Percentiles rank a stretch among this genome's conserved stretches.
Evolutionary conservation across 2,329 filamentous ascomycete genomes (phyloP).

Genomic region (Beauveria medogensis): DNA sequence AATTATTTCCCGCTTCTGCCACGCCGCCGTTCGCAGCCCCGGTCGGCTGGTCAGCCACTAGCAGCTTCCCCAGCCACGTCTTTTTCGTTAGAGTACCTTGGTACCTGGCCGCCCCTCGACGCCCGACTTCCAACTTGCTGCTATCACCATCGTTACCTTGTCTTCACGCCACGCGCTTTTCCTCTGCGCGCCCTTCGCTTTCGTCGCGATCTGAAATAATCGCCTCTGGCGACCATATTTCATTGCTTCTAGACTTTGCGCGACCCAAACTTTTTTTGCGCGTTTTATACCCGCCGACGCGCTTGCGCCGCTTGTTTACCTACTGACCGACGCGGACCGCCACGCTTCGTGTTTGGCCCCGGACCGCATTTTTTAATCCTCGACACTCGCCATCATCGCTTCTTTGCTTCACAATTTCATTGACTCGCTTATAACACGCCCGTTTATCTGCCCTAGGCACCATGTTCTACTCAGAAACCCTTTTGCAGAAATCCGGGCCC

Average conservation of each 20-base stretch:
- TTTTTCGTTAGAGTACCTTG: constrained; percentile 23
- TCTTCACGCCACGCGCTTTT: constrained; percentile 15
- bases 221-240: constrained; percentile 17
- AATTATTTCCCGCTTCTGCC: not conserved
- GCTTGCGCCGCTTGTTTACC: constrained; percentile 13
- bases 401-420: not conserved
- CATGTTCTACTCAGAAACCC: constrained; percentile 98
- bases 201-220: constrained; percentile 19
- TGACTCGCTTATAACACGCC: not conserved
- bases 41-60: constrained; percentile 10
- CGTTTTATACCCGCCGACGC: constrained; percentile 7
- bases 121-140: constrained; percentile 16
- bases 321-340: constrained; percentile 9
- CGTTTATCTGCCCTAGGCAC: constrained; percentile 20
- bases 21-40: constrained; percentile 8
- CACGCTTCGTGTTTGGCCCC: constrained; percentile 8
- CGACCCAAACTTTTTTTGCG: constrained; percentile 2
- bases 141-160: constrained; percentile 16
- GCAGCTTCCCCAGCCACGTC: constrained; percentile 29
- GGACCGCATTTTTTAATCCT: not conserved
- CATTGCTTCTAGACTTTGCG: constrained; percentile 6
- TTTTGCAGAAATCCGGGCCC: constrained; percentile 93
- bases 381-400: not conserved
- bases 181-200: constrained; percentile 15
- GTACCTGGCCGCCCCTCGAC: constrained; percentile 21